Conservation (phyloP, 2,329 filamentous ascomycete species). For the Fusarium domesticum region DNA sequence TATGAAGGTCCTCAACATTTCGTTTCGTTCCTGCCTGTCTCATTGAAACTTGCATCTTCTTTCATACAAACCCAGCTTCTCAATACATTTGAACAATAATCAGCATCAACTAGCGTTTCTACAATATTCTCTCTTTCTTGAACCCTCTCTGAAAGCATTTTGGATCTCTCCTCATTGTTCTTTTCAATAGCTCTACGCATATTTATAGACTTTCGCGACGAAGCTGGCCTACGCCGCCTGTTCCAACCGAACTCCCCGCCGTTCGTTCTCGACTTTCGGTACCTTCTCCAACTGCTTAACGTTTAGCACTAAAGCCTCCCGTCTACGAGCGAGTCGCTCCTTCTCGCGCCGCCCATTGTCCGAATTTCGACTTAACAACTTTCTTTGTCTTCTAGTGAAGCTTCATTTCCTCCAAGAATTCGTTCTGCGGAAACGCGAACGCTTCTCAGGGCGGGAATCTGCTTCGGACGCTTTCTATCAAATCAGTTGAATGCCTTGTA, state of each 20-base stretch:
- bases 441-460: slow-evolving; percentile 32
- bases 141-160: slow-evolving; percentile 21
- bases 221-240: slow-evolving; percentile 31
- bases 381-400: slow-evolving; percentile 11
- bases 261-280: slow-evolving; percentile 20
- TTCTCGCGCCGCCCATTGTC: slow-evolving; percentile 14
- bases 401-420: slow-evolving; percentile 13
- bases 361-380: slow-evolving; percentile 19
- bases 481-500: slow-evolving; percentile 39
- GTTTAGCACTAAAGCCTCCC: slow-evolving; percentile 7
- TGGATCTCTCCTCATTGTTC: slow-evolving; percentile 4
- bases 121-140: neutral
- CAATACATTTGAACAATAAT: neutral
- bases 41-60: neutral
- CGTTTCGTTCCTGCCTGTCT: too few species aligned
- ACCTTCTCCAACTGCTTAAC: slow-evolving; percentile 11
- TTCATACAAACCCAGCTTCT: neutral
- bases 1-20: neutral
- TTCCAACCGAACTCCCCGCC: slow-evolving; percentile 11
- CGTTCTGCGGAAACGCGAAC: slow-evolving; percentile 32
- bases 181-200: slow-evolving; percentile 4
- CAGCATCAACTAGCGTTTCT: neutral
- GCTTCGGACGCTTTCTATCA: slow-evolving; percentile 30
- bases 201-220: slow-evolving; percentile 23
- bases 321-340: slow-evolving; percentile 12